phyloP scores from a whole-genome alignment of 495 filamentous ascomycete species.

The Tetracladium setigerum region DNA sequence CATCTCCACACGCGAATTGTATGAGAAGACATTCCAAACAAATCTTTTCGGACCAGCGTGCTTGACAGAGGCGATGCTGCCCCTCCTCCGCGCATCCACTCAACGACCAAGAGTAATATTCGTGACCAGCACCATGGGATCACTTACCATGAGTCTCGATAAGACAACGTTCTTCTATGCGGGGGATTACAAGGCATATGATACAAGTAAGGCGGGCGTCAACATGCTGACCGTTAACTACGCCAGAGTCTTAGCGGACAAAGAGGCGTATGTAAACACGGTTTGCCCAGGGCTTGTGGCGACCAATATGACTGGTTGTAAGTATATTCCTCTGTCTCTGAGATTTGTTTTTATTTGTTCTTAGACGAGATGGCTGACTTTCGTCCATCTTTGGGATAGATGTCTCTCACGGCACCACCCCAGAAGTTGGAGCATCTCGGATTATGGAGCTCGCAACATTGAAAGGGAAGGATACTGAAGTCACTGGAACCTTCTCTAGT shows the following conservation, averaged over 20 bases:
- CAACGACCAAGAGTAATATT: conserved; percentile 30
- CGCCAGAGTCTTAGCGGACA: conserved; percentile 2
- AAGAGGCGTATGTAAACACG: conserved; percentile 6
- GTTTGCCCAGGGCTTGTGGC: conserved; percentile 7
- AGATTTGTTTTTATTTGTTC: too few species aligned
- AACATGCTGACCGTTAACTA: conserved; percentile 17
- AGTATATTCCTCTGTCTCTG: too few species aligned
- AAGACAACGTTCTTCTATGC: not conserved
- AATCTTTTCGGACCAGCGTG: conserved; percentile 33
- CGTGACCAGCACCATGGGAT: conserved; percentile 29
- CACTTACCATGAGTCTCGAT: conserved; percentile 21
- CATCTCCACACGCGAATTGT: conserved; percentile 18
- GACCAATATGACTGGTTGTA: not conserved
- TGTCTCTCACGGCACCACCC: too few species aligned
- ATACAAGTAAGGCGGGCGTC: conserved; percentile 13
- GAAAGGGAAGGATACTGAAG: too few species aligned
- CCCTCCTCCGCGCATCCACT: conserved; percentile 28
- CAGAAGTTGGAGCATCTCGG: too few species aligned
- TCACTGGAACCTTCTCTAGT: too few species aligned
- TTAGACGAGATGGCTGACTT: too few species aligned
- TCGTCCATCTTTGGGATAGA: too few species aligned
- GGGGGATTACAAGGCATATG: conserved; percentile 11
- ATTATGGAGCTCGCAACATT: too few species aligned
- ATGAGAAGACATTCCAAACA: conserved; percentile 26
- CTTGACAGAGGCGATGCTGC: conserved; percentile 34